A percentile compares a stretch with the other conserved stretches of the same genome.
Conservation (phyloP, 139 green algal species). For the Coelastrella sp. region DNA sequence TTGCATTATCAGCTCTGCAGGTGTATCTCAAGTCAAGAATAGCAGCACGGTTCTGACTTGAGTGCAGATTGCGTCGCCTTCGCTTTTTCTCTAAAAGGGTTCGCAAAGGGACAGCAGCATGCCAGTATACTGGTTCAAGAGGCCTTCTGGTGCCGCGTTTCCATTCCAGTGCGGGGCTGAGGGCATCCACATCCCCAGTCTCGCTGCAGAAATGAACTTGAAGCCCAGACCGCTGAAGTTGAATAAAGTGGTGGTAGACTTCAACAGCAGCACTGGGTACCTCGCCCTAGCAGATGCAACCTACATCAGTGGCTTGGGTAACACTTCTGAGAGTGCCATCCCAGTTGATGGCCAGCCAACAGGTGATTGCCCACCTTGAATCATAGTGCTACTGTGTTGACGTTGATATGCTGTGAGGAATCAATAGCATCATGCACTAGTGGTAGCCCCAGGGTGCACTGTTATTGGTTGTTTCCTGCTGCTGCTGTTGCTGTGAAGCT, state of each 20-base stretch:
- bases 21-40: too few species aligned
- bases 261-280: neutral
- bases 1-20: too few species aligned
- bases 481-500: too few species aligned
- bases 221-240: neutral
- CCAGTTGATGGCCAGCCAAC: neutral
- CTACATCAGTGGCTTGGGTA: neutral
- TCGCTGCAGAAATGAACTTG: neutral
- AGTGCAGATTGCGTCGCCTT: too few species aligned
- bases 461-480: too few species aligned
- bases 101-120: too few species aligned
- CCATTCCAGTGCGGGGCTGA: neutral
- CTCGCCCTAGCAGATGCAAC: neutral
- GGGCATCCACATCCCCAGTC: slow-evolving; percentile 14
- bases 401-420: too few species aligned
- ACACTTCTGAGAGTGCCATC: neutral
- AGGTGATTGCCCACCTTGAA: neutral
- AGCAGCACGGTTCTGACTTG: too few species aligned
- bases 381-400: too few species aligned
- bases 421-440: too few species aligned
- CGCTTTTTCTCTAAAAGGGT: too few species aligned
- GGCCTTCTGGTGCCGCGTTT: slow-evolving; percentile 8
- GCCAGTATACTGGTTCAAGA: slow-evolving; percentile 7
- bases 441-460: too few species aligned
- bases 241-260: slow-evolving; percentile 21